phyloP scores from a whole-genome alignment of 805 yeast genomes.

The Wickerhamiella galacta region DNA sequence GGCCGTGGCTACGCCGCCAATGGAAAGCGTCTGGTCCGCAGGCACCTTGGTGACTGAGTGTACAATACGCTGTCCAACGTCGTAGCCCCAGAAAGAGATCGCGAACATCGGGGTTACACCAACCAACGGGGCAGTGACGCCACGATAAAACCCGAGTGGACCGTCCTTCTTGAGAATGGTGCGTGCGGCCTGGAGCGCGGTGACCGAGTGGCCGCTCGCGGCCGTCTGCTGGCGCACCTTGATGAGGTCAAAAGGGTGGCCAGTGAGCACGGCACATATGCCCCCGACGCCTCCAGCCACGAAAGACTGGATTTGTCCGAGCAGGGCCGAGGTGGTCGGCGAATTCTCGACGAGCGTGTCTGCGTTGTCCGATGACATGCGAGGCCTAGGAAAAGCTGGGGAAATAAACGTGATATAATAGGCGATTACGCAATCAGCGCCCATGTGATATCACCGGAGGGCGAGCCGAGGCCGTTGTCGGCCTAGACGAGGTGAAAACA shows the following conservation, averaged over 20 bases:
- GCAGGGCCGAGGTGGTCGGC: constrained; percentile 16
- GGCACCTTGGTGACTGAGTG: constrained; percentile 24
- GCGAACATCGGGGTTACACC: constrained; percentile 99
- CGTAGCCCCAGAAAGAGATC: constrained; percentile 96
- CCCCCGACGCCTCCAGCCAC: constrained; percentile 96
- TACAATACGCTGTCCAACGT: constrained; percentile 71
- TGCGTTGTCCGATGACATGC: constrained; percentile 12
- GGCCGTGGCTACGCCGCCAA: constrained; percentile 67
- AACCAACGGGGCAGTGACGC: constrained; percentile 84
- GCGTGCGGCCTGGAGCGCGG: constrained; percentile 51
- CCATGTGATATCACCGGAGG: no score
- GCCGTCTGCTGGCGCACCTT: constrained; percentile 81
- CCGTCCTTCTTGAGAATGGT: constrained; percentile 62
- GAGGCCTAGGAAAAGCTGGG: neutral
- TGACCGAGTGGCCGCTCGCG: constrained; percentile 38
- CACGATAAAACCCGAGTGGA: constrained; percentile 68
- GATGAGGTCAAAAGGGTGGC: constrained; percentile 90
- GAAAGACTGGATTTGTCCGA: constrained; percentile 74
- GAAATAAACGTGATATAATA: neutral
- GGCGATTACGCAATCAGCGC: neutral
- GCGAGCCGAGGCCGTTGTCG: no score
- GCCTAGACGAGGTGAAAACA: no score
- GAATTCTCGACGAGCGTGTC: constrained; percentile 11
- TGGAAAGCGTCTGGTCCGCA: constrained; percentile 32
- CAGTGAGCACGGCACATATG: constrained; percentile 83